phyloP scores from a whole-genome alignment of 306 rosid genomes.

The Prosopis cineraria region DNA sequence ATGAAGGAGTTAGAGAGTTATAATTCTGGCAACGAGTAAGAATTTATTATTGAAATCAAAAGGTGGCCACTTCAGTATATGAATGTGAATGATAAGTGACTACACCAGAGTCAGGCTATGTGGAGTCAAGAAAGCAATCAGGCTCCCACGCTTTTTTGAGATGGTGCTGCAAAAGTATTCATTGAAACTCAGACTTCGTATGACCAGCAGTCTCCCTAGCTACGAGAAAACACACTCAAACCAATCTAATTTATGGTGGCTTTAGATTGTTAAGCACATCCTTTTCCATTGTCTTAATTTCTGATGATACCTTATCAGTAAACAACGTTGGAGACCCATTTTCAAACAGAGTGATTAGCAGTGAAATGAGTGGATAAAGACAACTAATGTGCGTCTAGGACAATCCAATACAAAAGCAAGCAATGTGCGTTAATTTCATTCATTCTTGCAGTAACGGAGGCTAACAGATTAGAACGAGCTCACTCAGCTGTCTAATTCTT shows the following conservation, averaged over 20 bases:
- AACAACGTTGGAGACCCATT: background rate
- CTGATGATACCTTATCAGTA: background rate
- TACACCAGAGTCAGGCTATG: background rate
- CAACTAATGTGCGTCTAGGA: conserved; percentile 40
- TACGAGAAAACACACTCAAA: no score
- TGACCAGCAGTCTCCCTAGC: background rate
- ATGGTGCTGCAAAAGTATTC: conserved; percentile 18
- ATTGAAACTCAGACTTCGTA: conserved; percentile 19
- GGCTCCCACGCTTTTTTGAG: conserved; percentile 23
- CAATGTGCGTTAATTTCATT: background rate
- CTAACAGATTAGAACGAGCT: no score
- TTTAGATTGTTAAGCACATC: background rate
- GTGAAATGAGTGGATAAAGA: conserved; percentile 8
- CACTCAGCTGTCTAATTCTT: no score
- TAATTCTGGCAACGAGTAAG: background rate
- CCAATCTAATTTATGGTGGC: background rate
- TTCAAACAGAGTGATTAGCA: background rate
- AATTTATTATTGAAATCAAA: background rate
- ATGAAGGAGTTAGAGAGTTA: background rate
- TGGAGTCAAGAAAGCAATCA: conserved; percentile 42
- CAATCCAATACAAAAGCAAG: background rate
- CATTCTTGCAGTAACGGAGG: background rate
- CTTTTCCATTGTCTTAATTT: background rate
- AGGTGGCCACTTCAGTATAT: background rate
- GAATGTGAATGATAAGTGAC: conserved; percentile 9